Evolutionary conservation across 139 green algal species (phyloP), one percentile per base, ranked within the genome.

Genomic region (Asterochloris sp.): DNA sequence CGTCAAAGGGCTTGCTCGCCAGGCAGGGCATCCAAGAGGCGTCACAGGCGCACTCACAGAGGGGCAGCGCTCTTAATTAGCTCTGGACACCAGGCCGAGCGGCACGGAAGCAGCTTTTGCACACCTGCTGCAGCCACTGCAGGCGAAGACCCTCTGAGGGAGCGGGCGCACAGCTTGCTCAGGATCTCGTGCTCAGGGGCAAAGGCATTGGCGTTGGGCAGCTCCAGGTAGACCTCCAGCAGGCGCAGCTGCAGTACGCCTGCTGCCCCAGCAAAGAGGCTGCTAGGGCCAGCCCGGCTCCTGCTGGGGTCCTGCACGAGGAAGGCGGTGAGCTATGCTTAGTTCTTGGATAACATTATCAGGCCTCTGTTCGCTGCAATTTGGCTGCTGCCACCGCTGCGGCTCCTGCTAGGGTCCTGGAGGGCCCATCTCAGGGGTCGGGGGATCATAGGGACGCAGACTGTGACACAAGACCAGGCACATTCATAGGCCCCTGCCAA

Each of bases 211-310:
- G 83, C 74, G 68, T 63, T 82, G 19, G 90, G 89, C 54, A 94
- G 78, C 47, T 85, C 82, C n/a, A 89, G 86, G 73, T 94, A 95
- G 23, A 89, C 85, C 83, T 94, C 84, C 80, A 96, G 78, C 84
- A 96, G 84, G 76, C 88, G 82, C 85, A 96, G 84, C 86, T 93
- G 89, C 82, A 96, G 87, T 78, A 88, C 78, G 1, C 89, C 90
- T 2, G 90, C 88, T 0, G 91, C 89, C 16, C 86, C 89, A 26
- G 88, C 91, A 74, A 88, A 91, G 62, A 82, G 63, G 82, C 82
- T 71, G 26, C 79, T 73, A 1, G 88, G 60, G 12, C 91, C 88
- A 15, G 86, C 86, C 73, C 64, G 84, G 62, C 80, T 83, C 24
- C 80, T 83, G 9, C 79, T 80, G 0, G 89, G 88, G 29, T 91